A percentile compares a stretch with the other conserved stretches of the same genome.
Conservation (phyloP, 2,329 filamentous ascomycete species). For the Alternaria sp. region DNA sequence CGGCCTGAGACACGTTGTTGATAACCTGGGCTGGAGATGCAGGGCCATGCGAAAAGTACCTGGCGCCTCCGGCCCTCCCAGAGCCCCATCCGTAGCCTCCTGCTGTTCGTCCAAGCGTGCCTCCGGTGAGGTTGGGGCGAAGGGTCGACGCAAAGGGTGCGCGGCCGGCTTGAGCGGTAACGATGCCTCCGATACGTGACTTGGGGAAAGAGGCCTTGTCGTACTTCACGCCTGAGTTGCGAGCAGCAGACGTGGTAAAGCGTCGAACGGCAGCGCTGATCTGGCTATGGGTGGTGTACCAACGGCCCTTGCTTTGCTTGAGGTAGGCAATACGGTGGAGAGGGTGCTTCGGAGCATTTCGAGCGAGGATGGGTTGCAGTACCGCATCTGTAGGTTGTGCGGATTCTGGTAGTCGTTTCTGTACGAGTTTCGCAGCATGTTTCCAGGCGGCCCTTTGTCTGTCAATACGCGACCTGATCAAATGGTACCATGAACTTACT, state of each 20-base stretch:
- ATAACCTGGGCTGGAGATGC: slow-evolving; percentile 88
- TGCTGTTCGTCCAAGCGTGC: slow-evolving; percentile 81
- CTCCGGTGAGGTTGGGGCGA: slow-evolving; percentile 90
- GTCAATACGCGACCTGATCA: slow-evolving; percentile 20
- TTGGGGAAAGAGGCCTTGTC: slow-evolving; percentile 63
- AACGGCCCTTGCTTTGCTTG: slow-evolving; percentile 69
- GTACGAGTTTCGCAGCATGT: slow-evolving; percentile 56
- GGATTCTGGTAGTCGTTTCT: slow-evolving; percentile 55
- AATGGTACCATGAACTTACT: slow-evolving; percentile 37
- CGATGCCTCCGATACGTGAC: slow-evolving; percentile 63
- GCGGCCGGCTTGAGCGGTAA: slow-evolving; percentile 72
- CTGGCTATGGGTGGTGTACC: slow-evolving; percentile 66
- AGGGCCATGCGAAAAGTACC: slow-evolving; percentile 91
- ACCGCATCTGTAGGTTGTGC: slow-evolving; percentile 56
- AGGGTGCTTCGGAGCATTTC: slow-evolving; percentile 65
- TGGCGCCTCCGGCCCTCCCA: slow-evolving; percentile 72
- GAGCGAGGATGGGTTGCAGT: slow-evolving; percentile 67
- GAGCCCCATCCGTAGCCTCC: slow-evolving; percentile 86
- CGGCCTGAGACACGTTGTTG: slow-evolving; percentile 91
- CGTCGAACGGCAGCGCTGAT: slow-evolving; percentile 57
- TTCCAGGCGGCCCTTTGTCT: slow-evolving; percentile 56
- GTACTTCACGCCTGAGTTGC: slow-evolving; percentile 52
- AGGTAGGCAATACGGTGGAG: slow-evolving; percentile 69
- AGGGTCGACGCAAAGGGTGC: slow-evolving; percentile 89
- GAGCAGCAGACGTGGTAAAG: slow-evolving; percentile 60